Evolutionary conservation across 202 grass and related monocot species (phyloP), one percentile per base, ranked within the genome.

Genomic region (Alloteropsis angusta): DNA sequence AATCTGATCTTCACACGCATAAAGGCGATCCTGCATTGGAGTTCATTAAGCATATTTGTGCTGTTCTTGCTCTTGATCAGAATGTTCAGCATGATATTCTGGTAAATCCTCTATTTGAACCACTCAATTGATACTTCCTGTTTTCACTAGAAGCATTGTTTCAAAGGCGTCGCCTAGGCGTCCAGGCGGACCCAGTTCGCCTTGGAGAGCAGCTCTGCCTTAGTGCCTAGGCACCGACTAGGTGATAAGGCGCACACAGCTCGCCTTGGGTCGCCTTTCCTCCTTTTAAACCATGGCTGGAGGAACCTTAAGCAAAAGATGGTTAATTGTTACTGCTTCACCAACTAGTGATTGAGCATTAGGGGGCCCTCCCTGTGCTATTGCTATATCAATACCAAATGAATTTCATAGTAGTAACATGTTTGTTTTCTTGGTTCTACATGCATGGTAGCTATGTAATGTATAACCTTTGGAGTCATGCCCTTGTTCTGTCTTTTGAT

Each of bases 31-130:
- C 87, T 78, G 91, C 89, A 73, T 85, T 98, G 73, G 91, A 98
- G 72, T 98, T 98, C 75, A 90, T 94, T 83, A 98, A 98, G 70
- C 89, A 98, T 88, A 83, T 98, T 39, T 98, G 85, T 81, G 87
- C 95, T 30, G 95, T 98, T 83, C 91, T 98, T 81, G 82, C 85
- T 79, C 91, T 98, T 67, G 95, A 98, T 75, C 80, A 98, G 47
- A 90, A 89, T 55, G 91, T 98, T 75, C 91, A 98, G 67, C 91
- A 92, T 90, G 95, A 98, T 85, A 88, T 98, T 79, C 81, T 92
- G 85, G 95, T 98, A 94, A 87, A 82, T 90, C 26, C 53, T 39
- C 71, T 80, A 43, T 80, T 72, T 58, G 28, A 88, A 46, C 37
- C 15, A 61, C 18, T 80, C 21, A 88, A 70, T 36, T 37, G 1